Evolutionary conservation across 2,329 filamentous ascomycete genomes (phyloP), one percentile per base, ranked within the genome.

Genomic region (Neocatenulostroma microsporum): DNA sequence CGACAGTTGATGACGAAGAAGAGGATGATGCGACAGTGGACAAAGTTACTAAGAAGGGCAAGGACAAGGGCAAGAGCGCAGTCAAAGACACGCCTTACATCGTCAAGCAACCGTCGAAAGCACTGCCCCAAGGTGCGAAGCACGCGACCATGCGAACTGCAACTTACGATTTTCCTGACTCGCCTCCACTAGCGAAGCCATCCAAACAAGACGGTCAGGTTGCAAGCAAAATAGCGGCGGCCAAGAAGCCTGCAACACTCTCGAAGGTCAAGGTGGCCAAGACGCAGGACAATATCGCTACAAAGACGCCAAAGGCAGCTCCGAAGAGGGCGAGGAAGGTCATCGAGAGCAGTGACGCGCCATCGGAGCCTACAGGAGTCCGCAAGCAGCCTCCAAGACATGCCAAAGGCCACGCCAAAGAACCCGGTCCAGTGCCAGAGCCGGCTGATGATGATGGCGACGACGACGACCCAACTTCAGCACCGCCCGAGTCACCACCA

Each of bases 301-400:
- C 8, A 24, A 24, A 24, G 21, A 24, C 21, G 21, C 21, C 8
- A 24, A n/a, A n/a, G n/a, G n/a, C n/a, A n/a, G n/a, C n/a, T n/a
- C n/a, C n/a, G n/a, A n/a, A n/a, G n/a, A n/a, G n/a, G n/a, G n/a
- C n/a, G n/a, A n/a, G n/a, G n/a, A n/a, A n/a, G n/a, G 21, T 24
- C 21, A 24, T n/a, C n/a, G n/a, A 24, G 21, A 24, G 21, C 21
- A n/a, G 21, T 8, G 21, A 24, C 21, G 21, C 21, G n/a, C 8
- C n/a, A n/a, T 8, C 21, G n/a, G 21, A 29, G 7, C 30, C 20
- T 17, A 15, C 9, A 6, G 29, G 21, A n/a, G 18, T 21, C 13
- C 30, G 30, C 18, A 32, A 23, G 20, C 30, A 32, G 17, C 30
- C 30, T 14, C 17, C 30, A 14, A 32, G 30, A 20, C 30, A 21